Base-by-base conservation (phyloP, 202 grass and related monocot species). In the Setaria italica region DNA sequence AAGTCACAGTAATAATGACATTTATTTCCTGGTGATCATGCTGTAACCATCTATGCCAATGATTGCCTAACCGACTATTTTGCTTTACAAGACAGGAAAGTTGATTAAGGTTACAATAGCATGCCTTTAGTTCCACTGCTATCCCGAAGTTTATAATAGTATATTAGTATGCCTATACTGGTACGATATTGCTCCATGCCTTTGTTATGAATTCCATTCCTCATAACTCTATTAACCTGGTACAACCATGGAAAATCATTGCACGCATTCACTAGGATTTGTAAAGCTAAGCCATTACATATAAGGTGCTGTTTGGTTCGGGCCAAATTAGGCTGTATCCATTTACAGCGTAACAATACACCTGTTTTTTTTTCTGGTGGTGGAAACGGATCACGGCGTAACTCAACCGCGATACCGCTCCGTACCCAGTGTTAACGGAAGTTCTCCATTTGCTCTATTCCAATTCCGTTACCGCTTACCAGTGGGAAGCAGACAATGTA, bases 21-120 rank as follows among this genome's bases (percentile, higher is more conserved):
- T 42, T 53, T 80, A 29, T 64, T 34, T 71, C 54, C 55, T 29
- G 21, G 9, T 37, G 42, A 47, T 59, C 63, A 55, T 11, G 1
- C 15, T 55, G 65, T 70, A 50, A 41, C 35, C 15, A 6, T 62
- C 10, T 42, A 70, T 2, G 33, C 58, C 41, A 66, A 81, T 76
- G 53, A 60, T 47, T 65, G 16, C 50, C 69, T 47, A 37, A 37
- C 62, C 48, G 19, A 64, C 48, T 69, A 32, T 69, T 76, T 70
- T 47, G 4, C 65, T 62, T 73, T 47, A 75, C 49, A 75, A 37
- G 35, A 70, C 2, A 0, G 49, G 4, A 14, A 81, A 70, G 34
- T n/a, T 41, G 51, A 2, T 41, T 21, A 75, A 3, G 17, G 32
- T 75, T 34, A 19, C 69, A 32, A 72, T 64, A 48, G 53, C 57